Conservation (phyloP, 1,284 basidiomycete genomes). For the Tylopilus sp. region DNA sequence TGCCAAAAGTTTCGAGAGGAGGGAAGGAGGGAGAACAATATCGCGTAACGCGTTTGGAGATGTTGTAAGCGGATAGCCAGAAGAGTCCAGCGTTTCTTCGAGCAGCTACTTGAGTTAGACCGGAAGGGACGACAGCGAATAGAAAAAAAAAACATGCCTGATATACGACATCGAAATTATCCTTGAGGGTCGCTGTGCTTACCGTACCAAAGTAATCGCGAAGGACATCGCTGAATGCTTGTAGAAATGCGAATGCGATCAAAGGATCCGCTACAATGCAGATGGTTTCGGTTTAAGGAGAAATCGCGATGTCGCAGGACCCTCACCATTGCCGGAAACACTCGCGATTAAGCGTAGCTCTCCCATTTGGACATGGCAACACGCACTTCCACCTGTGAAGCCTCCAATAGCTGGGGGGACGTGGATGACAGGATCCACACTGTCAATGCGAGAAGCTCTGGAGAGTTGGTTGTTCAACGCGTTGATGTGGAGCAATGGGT, state of each 20-base stretch:
- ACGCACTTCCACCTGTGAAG: constrained; percentile 54
- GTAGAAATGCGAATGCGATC: constrained; percentile 85
- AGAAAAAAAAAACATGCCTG: constrained; percentile 50
- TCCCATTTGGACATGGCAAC: constrained; percentile 76
- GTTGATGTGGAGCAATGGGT: constrained; percentile 84
- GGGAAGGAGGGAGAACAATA: constrained; percentile 84
- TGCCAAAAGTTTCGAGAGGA: constrained; percentile 76
- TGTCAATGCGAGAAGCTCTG: constrained; percentile 47
- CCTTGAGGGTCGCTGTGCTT: constrained; percentile 69
- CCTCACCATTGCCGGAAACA: constrained; percentile 74
- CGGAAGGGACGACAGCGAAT: neutral
- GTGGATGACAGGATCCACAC: constrained; percentile 70
- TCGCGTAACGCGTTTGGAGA: constrained; percentile 89
- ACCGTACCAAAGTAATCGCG: constrained; percentile 76
- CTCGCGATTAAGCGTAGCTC: constrained; percentile 80
- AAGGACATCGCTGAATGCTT: constrained; percentile 80
- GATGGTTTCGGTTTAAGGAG: neutral
- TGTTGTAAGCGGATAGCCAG: constrained; percentile 93
- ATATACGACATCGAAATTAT: constrained; percentile 96
- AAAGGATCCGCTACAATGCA: constrained; percentile 73
- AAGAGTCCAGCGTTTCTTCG: constrained; percentile 91
- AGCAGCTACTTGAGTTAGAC: constrained; percentile 59
- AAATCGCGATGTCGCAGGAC: neutral
- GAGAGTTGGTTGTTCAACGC: constrained; percentile 73
- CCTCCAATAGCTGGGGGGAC: constrained; percentile 49